Conservation (phyloP, 2,329 filamentous ascomycete genomes). For the Aspergillus hiratsukae region DNA sequence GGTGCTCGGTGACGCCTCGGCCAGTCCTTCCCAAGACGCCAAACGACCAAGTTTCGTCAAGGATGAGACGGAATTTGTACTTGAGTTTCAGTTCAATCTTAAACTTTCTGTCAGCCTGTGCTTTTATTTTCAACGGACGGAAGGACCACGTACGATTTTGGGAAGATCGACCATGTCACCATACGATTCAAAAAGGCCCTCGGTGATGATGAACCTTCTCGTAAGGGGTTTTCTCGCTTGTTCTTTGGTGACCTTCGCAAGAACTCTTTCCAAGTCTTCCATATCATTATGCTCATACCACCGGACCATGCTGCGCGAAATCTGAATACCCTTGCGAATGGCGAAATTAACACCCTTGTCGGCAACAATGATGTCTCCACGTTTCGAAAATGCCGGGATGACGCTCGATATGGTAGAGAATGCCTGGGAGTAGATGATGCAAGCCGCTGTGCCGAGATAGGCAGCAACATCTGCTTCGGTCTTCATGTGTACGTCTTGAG, state of each 20-base stretch:
- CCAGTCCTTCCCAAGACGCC: conserved; percentile 89
- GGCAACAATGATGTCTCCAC: conserved; percentile 93
- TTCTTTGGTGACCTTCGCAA: conserved; percentile 81
- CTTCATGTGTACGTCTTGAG: conserved; percentile 97
- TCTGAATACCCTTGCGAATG: conserved; percentile 90
- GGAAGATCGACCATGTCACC: conserved; percentile 83
- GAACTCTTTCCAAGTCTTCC: conserved; percentile 81
- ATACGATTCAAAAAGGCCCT: conserved; percentile 86
- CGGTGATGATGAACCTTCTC: conserved; percentile 89
- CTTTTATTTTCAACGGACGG: background rate
- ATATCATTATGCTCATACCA: conserved; percentile 98
- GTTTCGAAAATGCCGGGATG: conserved; percentile 94
- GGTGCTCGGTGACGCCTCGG: conserved; percentile 87
- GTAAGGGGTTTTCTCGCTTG: conserved; percentile 86
- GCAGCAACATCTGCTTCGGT: conserved; percentile 89
- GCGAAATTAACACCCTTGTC: conserved; percentile 91
- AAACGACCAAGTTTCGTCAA: conserved; percentile 97
- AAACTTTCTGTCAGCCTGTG: conserved; percentile 1
- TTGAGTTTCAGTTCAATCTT: conserved; percentile 86
- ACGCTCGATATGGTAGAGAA: conserved; percentile 97
- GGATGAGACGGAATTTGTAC: conserved; percentile 96
- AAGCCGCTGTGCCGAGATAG: conserved; percentile 80
- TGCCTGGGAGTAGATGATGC: conserved; percentile 92
- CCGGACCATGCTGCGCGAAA: conserved; percentile 80
- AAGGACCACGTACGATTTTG: conserved; percentile 60